Evolutionary conservation across 768 basidiomycete species (phyloP).

Genomic region (Leccinum aurantiacum): DNA sequence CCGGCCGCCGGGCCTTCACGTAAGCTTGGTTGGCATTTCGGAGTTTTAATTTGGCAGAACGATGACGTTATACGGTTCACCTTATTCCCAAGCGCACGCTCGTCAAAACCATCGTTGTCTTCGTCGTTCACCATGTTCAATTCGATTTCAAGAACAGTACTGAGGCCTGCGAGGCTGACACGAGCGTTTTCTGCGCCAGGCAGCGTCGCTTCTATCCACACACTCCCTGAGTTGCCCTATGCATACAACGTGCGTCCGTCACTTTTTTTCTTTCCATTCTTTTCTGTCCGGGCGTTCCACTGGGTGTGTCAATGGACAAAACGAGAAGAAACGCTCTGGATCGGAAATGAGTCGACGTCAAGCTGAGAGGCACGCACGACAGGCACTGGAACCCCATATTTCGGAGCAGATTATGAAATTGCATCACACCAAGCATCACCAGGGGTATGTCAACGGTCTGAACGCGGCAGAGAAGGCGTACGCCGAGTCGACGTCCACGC

Average conservation of each 20-base stretch:
- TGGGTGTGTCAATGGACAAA: not conserved
- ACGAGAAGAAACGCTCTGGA: not conserved
- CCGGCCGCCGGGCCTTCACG: not conserved
- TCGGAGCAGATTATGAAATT: conserved; percentile 91
- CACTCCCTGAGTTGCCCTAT: conserved; percentile 79
- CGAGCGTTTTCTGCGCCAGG: conserved; percentile 47
- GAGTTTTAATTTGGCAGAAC: no score
- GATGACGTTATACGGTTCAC: conserved; percentile 17
- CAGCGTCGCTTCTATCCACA: conserved; percentile 54
- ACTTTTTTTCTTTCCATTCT: not conserved
- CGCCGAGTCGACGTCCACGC: conserved; percentile 59
- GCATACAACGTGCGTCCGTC: conserved; percentile 62
- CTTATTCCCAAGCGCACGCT: not conserved
- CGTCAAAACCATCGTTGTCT: not conserved
- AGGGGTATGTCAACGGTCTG: conserved; percentile 91
- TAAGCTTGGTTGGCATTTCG: not conserved
- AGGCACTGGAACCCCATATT: conserved; percentile 93
- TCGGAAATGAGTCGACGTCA: not conserved
- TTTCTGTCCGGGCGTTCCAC: not conserved
- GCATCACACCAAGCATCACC: conserved; percentile 90
- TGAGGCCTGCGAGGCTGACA: conserved; percentile 41
- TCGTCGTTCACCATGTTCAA: conserved; percentile 40
- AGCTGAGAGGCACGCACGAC: not conserved
- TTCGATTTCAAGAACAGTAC: conserved; percentile 43
- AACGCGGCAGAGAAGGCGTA: conserved; percentile 92